A percentile compares a stretch with the other conserved stretches of the same genome.
Conservation (phyloP, 768 basidiomycete genomes). For the Pholiota microspora region DNA sequence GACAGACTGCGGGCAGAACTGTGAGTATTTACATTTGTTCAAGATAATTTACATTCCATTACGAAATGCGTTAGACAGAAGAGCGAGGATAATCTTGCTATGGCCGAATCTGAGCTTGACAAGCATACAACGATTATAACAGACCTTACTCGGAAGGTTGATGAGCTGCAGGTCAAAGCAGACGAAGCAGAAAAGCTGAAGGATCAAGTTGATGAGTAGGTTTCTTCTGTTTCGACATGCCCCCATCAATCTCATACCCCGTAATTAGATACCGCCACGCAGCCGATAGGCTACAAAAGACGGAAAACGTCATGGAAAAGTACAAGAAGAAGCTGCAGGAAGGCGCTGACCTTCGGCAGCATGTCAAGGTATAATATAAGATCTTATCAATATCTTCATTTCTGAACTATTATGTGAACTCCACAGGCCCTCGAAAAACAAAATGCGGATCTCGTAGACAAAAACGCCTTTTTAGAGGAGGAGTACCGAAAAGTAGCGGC, state of each 20-base stretch:
- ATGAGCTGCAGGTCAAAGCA: constrained; percentile 77
- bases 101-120: constrained; percentile 81
- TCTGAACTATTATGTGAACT: constrained; percentile 3
- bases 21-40: constrained; percentile 49
- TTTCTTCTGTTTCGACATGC: constrained; percentile 1
- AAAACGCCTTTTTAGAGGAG: constrained; percentile 88
- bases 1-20: constrained; percentile 79
- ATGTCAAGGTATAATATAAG: constrained; percentile 61
- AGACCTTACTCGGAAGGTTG: constrained; percentile 76
- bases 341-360: constrained; percentile 83
- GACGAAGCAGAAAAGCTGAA: constrained; percentile 79
- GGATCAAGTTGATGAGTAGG: constrained; percentile 94
- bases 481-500: constrained; percentile 85
- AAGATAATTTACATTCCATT: constrained; percentile 14
- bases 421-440: constrained; percentile 84
- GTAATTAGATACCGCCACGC: constrained; percentile 81
- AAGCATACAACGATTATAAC: constrained; percentile 66
- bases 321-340: constrained; percentile 99
- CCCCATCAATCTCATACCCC: constrained; percentile 5
- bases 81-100: constrained; percentile 88
- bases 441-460: constrained; percentile 89
- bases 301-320: constrained; percentile 97
- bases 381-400: constrained; percentile 10
- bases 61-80: constrained; percentile 65
- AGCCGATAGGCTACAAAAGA: constrained; percentile 88